Evolutionary conservation across 306 rosid genomes (phyloP), one percentile per base, ranked within the genome.

Genomic region (Medicago truncatula): DNA sequence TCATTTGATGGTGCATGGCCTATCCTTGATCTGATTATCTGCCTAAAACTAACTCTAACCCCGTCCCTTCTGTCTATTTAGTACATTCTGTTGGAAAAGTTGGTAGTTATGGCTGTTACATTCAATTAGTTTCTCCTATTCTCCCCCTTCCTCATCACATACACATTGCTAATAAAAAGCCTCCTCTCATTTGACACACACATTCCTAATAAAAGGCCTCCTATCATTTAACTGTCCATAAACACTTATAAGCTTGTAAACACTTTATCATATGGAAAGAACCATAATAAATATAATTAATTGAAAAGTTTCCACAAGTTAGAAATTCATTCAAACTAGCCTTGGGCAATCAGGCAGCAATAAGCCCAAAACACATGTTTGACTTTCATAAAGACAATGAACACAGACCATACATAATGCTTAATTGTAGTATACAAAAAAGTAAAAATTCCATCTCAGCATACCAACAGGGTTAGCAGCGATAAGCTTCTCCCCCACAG

Each of bases 381-480:
- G 60, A 70, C 40, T 18, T 16, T 17, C 20, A 59, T 40, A 40
- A 76, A 50, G 54, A 52, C 36, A 31, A 15, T 52, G 60, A 25
- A 70, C 17, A 56, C 40, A 46, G 25, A 2, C 47, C 12, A 25
- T 4, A 63, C 39, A 74, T 59, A 63, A 67, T 11, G 23, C 75
- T 53, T 64, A 40, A 20, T 38, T 74, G 34, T n/a, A 40, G 40
- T 65, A n/a, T 72, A 31, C n/a, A 59, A 7, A 18, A 5, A 40
- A 12, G 44, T 4, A 13, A 44, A 18, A 36, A 18, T 4, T 36
- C 31, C 39, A 67, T 11, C 40, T 75, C 40, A 38, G 71, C 88
- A 43, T 89, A 96, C 99, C 99, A 75, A 96, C 82, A 79, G 97
- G 98, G 78, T 89, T 96, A 17, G 97, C 99, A 79, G 89, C 92